Evolutionary conservation across 805 yeast species (phyloP), one percentile per base, ranked within the genome.

Genomic region (Nakazawaea siamensis): DNA sequence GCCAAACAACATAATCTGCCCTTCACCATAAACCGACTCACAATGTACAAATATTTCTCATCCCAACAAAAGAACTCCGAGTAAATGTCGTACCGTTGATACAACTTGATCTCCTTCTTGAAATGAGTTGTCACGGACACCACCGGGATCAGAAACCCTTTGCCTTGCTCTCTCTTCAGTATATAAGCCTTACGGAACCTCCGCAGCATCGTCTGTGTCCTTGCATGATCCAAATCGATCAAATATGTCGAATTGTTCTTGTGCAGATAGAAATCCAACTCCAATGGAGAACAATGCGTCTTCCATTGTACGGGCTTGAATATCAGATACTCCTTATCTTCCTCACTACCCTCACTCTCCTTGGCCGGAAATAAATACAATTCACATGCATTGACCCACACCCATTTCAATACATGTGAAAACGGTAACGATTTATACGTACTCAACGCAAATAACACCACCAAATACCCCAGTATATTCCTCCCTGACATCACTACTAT

Each of bases 241-340:
- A 82, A 80, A 57, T 88, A 90, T 1, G 95, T 81, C 5, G 90
- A 76, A 54, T 90, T 90, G 38, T 81, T 75, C 60, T 88, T 90
- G 62, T 88, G 97, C 31, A 86, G 48, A 50, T 85, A 85, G 62
- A 83, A 71, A 55, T 88, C 97, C 50, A 85, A 76, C 51, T 88
- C 97, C 49, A 82, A 57, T 6, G 18, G 29, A 14, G 29, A 27
- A 12, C 29, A 27, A 15, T 27, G 15, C 18, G 29, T 27, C 29
- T 27, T 16, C 11, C 15, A 27, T 5, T 7, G 18, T 5, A 6
- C 6, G 6, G 29, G 29, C 7, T 15, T 9, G 29, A 27, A 27
- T 5, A 27, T 8, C 29, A 12, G 17, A 11, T 12, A 6, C 27
- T 6, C 7, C 14, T 24, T 24, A 5, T 27, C 29, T 5, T 16